Base-by-base conservation (phyloP, 2,329 filamentous ascomycete genomes). In the Xylaria sp. region DNA sequence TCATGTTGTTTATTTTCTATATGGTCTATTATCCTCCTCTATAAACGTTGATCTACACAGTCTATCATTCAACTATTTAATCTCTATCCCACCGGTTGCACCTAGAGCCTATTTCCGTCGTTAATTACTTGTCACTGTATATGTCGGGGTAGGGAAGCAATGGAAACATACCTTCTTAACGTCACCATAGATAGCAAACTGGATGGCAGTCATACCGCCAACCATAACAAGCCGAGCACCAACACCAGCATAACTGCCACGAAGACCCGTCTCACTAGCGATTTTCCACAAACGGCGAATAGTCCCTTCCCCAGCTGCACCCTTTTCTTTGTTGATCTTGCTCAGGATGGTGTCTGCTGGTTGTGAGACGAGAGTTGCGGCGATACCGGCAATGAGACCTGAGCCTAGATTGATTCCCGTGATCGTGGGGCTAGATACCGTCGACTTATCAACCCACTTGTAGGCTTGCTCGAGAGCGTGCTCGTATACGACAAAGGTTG, bases 241-340 rank as follows among this genome's bases (percentile, higher is more conserved):
- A 46, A 71, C 60, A 40, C 70, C 68, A 25, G 70, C 57, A 25
- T 66, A 71, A 55, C 65, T 68, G 48, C 70, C 70, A 40, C 68
- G 68, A 27, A 71, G 19, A 31, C 70, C 70, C 29, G 68, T 67
- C 10, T 71, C 67, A n/a, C 49, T 43, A 46, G 68, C 48, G 58
- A 71, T 71, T 27, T 65, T 69, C 55, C 67, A 63, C 51, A 71
- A 60, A 25, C 70, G 68, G 25, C 62, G 54, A 19, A 54, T 47
- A 17, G 60, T 67, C 21, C 70, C 64, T 44, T 71, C 70, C 17
- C 70, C 70, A 10, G 67, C 58, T 31, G 31, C 58, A 13, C 65
- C 66, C 58, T 70, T 68, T 9, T 58, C 59, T 41, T 71, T 71
- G 57, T 71, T 71, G 59, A 71, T 71, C 61, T 71, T 71, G 19